Base-by-base conservation (phyloP, 2,329 filamentous ascomycete genomes). In the Parascedosporium putredinis region DNA sequence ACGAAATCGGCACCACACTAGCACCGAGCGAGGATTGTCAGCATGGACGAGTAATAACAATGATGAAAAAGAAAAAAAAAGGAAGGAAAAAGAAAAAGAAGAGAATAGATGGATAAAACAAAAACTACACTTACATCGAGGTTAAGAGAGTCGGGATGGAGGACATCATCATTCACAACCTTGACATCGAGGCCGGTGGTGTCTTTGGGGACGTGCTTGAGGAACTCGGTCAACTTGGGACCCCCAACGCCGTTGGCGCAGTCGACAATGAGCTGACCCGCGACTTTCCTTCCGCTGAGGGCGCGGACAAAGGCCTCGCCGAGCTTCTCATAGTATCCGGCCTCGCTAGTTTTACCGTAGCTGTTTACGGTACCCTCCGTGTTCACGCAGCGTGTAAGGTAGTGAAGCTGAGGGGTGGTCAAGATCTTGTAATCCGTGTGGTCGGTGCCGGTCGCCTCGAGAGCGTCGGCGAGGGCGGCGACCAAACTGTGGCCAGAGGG, bases 341-440 rank as follows among this genome's bases (percentile, higher is more conserved):
- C 74, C 71, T 97, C 91, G 54, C 86, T 95, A 49, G 88, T 79
- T 62, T 88, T 82, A 51, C 93, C 93, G 63, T 97, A 98, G 16
- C 88, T 79, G 58, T 89, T 83, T 50, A 86, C 83, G 2, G 88
- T 94, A 53, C 86, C 87, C 59, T 93, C 79, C 1, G 91, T 97
- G 71, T 98, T 98, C 69, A 89, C 79, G 67, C 90, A 95, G 56
- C 93, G 87, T 27, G 91, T 91, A 55, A 97, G 76, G 69, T 98
- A 98, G 72, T 98, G 93, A 52, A 98, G 78, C 70, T 97, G 93
- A n/a, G 93, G 93, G 3, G 93, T 98, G 10, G 93, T 97, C 60
- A 96, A 75, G 63, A 90, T 83, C 68, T 91, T 93, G 71, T 83
- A 91, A 72, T 97, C 91, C 61, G 81, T 81, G 62, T 80, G 84